These are phyloP conservation scores for Pluteus cervinus DNA, from an alignment of 768 basidiomycete genomes.

Conservation along the genomic window DNA sequence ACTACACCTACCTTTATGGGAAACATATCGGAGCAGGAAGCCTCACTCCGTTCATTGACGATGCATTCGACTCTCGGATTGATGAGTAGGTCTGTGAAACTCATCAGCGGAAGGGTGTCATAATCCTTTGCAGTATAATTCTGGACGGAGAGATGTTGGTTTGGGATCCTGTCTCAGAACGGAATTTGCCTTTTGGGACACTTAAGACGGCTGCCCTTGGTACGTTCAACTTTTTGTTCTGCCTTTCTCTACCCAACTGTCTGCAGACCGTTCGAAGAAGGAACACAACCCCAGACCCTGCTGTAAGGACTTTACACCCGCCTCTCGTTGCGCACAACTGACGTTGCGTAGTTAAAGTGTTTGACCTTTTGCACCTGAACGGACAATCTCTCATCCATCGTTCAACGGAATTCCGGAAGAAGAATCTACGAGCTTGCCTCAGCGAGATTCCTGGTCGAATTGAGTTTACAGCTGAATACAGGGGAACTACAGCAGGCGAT, in stretches of 20 bases:
- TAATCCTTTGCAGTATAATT: conserved; percentile 57
- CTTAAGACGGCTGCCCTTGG: conserved; percentile 90
- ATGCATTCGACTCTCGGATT: conserved; percentile 68
- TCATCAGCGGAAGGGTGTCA: not conserved
- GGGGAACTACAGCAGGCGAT: conserved; percentile 76
- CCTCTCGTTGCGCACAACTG: not conserved
- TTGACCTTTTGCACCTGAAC: conserved; percentile 89
- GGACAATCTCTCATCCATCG: conserved; percentile 71
- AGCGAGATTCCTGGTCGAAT: conserved; percentile 70
- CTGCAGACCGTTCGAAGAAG: conserved; percentile 61
- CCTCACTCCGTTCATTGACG: conserved; percentile 80
- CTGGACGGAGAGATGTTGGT: conserved; percentile 98
- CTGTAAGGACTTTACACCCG: conserved; percentile 49
- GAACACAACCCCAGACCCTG: conserved; percentile 81
- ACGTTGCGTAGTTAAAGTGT: conserved; percentile 77
- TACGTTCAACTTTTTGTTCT: conserved; percentile 21
- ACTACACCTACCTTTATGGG: conserved; percentile 90
- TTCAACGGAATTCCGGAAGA: conserved; percentile 71
- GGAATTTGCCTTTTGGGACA: conserved; percentile 88
- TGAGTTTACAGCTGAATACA: conserved; percentile 68
- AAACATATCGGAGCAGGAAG: conserved; percentile 77
- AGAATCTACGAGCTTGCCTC: conserved; percentile 64
- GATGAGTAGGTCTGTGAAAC: conserved; percentile 60
- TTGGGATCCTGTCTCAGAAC: conserved; percentile 88
- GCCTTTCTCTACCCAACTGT: too few relatives aligned